Evolutionary conservation across 2,329 filamentous ascomycete genomes (phyloP).

Genomic region (Capronia americana): DNA sequence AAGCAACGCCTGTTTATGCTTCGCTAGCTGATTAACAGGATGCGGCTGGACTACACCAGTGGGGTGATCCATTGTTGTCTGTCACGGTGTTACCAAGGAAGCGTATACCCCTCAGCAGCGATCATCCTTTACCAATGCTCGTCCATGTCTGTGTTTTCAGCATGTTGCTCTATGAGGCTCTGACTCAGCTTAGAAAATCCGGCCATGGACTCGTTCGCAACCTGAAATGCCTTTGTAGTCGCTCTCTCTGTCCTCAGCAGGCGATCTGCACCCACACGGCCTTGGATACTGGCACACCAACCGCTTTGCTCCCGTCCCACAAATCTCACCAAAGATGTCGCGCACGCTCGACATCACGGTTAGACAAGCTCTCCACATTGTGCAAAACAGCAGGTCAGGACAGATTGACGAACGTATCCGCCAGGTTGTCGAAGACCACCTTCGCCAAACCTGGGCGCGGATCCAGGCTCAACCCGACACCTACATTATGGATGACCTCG

Average conservation of each 20-base stretch:
- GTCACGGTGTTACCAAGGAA: conserved; percentile 6
- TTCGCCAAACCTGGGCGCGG: conserved; percentile 70
- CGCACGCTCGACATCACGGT: conserved; percentile 55
- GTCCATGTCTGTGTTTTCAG: background rate
- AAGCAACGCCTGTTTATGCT: background rate
- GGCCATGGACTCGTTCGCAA: conserved; percentile 9
- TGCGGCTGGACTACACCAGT: conserved; percentile 8
- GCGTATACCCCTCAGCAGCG: conserved; percentile 1
- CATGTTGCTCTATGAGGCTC: conserved; percentile 17
- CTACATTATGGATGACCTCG: conserved; percentile 77
- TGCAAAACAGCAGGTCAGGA: conserved; percentile 73
- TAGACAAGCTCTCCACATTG: conserved; percentile 74
- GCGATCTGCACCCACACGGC: background rate
- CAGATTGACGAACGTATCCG: conserved; percentile 67
- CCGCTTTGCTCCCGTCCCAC: background rate
- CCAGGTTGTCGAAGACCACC: conserved; percentile 68
- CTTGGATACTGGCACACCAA: background rate
- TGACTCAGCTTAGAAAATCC: conserved; percentile 22
- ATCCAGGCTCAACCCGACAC: conserved; percentile 67
- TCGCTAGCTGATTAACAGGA: conserved; percentile 12
- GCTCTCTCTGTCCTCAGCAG: background rate
- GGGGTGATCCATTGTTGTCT: background rate
- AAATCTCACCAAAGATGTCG: conserved; percentile 36
- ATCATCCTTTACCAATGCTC: conserved; percentile 5
- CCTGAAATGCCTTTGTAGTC: conserved; percentile 11